These are phyloP conservation scores for Emergomyces orientalis DNA, from an alignment of 2,329 filamentous ascomycete genomes.

Conservation along the genomic window DNA sequence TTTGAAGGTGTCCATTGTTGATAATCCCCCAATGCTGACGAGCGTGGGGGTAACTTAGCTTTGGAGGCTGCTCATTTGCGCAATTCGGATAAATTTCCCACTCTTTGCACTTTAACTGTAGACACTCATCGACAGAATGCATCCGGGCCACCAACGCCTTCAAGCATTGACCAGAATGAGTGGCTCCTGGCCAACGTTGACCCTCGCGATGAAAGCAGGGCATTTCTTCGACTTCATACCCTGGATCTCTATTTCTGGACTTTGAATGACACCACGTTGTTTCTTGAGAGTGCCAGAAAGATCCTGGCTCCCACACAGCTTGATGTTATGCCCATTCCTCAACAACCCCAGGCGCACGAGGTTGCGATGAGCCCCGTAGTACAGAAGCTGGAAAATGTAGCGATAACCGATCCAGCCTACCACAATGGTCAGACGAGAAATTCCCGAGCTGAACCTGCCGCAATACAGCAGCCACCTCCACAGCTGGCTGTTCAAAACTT, in stretches of 20 bases:
- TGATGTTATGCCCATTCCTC: constrained; percentile 41
- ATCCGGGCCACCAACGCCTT: constrained; percentile 20
- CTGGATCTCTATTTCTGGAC: constrained; percentile 59
- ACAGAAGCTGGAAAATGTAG: constrained; percentile 53
- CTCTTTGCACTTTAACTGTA: constrained; percentile 48
- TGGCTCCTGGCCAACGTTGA: constrained; percentile 51
- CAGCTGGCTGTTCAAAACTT: constrained; percentile 18
- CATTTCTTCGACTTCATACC: constrained; percentile 47
- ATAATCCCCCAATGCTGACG: neutral
- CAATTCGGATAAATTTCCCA: constrained; percentile 52
- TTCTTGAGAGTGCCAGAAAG: constrained; percentile 39
- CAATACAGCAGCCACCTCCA: constrained; percentile 15
- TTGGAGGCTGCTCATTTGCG: constrained; percentile 45
- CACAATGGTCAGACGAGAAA: constrained; percentile 36
- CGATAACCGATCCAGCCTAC: constrained; percentile 46
- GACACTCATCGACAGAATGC: constrained; percentile 32
- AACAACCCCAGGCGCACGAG: constrained; percentile 27
- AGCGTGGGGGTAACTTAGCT: constrained; percentile 25
- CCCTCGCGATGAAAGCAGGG: constrained; percentile 43
- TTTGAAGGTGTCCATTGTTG: neutral
- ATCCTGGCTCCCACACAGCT: constrained; percentile 35
- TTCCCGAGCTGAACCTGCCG: constrained; percentile 26
- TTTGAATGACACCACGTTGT: constrained; percentile 46
- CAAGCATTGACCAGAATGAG: constrained; percentile 32
- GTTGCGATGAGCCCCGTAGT: constrained; percentile 50